A percentile compares a stretch with the other conserved stretches of the same genome.
These are phyloP conservation scores for Trichoderma oligosporum DNA, from an alignment of 2,329 filamentous ascomycete genomes.

Conservation along the genomic window DNA sequence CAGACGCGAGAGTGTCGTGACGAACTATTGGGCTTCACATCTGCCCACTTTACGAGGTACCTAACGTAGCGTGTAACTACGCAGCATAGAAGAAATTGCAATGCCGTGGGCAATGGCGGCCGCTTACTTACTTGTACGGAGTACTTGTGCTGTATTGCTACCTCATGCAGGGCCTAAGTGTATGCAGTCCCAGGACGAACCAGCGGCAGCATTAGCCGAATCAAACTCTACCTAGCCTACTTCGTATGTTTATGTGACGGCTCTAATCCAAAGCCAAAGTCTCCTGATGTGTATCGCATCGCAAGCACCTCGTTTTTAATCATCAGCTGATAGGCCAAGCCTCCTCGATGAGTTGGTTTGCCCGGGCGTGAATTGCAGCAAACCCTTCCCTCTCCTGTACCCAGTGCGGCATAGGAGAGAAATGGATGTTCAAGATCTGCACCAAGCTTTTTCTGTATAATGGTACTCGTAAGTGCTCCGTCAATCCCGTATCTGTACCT, in stretches of 20 bases:
- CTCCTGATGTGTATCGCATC: constrained; percentile 12
- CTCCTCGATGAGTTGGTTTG: constrained; percentile 11
- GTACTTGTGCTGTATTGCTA: too few species aligned
- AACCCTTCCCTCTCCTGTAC: not conserved
- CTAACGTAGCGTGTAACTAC: not conserved
- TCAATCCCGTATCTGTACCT: too few species aligned
- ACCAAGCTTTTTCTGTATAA: too few species aligned
- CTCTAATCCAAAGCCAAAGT: not conserved
- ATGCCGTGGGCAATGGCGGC: not conserved
- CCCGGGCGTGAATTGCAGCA: not conserved
- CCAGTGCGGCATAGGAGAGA: not conserved
- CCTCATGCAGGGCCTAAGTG: constrained; percentile 15
- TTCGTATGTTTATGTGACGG: too few species aligned
- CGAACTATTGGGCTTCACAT: not conserved
- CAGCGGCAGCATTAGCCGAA: constrained; percentile 2
- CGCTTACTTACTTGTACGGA: not conserved
- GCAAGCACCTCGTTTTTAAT: not conserved
- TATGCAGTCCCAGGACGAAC: constrained; percentile 6
- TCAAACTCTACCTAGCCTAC: too few species aligned
- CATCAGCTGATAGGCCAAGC: constrained; percentile 14
- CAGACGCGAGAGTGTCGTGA: not conserved
- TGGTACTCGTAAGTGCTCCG: too few species aligned
- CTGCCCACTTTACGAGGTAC: constrained; percentile 14
- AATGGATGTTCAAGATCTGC: constrained; percentile 6
- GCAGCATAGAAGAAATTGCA: not conserved